Conservation (phyloP, 2,329 filamentous ascomycete genomes). For the Ceratocystis harringtonii region DNA sequence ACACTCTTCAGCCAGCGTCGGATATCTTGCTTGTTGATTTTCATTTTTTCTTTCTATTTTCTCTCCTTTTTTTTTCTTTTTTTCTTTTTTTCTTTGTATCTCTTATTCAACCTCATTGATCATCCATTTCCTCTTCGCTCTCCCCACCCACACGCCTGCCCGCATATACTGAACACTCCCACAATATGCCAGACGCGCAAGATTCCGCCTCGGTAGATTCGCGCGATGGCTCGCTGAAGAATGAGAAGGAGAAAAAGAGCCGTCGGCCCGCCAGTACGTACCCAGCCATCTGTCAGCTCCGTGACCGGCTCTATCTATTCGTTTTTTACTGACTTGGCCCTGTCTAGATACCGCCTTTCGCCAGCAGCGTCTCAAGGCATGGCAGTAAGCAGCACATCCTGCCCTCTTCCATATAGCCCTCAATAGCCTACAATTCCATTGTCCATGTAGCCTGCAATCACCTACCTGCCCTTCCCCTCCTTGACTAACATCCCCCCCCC, state of each 20-base stretch:
- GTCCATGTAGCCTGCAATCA: slow-evolving; percentile 23
- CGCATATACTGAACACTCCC: not conserved
- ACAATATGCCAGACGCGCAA: slow-evolving; percentile 32
- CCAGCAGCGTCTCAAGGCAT: slow-evolving; percentile 93
- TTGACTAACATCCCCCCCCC: slow-evolving; percentile 1
- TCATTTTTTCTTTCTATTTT: not conserved
- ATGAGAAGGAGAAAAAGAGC: slow-evolving; percentile 71
- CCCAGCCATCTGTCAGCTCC: not conserved
- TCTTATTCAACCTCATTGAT: not conserved
- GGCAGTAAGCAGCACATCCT: slow-evolving; percentile 58
- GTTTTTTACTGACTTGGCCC: slow-evolving; percentile 1
- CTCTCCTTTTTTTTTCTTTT: not conserved
- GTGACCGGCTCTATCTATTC: not conserved
- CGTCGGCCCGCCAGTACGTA: slow-evolving; percentile 68
- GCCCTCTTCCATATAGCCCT: not conserved
- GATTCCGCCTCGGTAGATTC: slow-evolving; percentile 37
- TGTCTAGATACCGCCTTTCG: slow-evolving; percentile 78
- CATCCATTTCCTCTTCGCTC: not conserved
- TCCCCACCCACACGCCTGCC: not conserved
- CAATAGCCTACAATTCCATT: slow-evolving; percentile 32
- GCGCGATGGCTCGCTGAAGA: slow-evolving; percentile 35
- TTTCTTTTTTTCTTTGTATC: not conserved
- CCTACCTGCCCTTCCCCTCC: not conserved
- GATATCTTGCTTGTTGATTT: not conserved
- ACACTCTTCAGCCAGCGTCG: not conserved